Base-by-base conservation (phyloP, 139 green algal species). In the Zygnema cylindricum region DNA sequence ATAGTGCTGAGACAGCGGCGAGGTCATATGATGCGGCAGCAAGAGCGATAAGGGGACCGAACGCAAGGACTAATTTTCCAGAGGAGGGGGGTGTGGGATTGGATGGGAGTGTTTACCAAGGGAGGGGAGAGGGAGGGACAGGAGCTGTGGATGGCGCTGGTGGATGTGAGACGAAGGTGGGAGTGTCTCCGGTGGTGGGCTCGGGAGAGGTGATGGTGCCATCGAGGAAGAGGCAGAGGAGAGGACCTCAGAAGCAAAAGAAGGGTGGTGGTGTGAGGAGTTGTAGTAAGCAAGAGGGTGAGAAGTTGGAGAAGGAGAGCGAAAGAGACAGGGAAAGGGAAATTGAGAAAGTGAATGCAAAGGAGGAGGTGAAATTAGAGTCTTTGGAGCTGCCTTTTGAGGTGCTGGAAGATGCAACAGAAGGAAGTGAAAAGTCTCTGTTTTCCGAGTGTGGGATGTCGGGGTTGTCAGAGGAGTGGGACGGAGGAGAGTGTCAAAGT, bases 11-110 rank as follows among this genome's bases (percentile, higher is more conserved):
- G 82, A 95, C 98, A 85, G 96, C 96, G 35, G 96, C 96, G 0
- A 92, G 94, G 7, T 96, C 96, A 0, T 99, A 99, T 86, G 97
- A 99, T 79, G 91, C 94, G n/a, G 97, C 97, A 2, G 97, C 97
- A 0, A 92, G 96, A 2, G 90, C 93, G 33, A 98, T 98, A 43
- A 90, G 96, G 7, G 96, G 96, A 25, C 91, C 94, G 16, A 88
- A 94, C 43, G 96, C 96, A 0, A 93, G 95, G 55, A 96, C 94
- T 94, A 98, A 98, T 87, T 98, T 98, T 79, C 95, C 94, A 89
- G 21, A 90, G 86, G 92, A 88, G 49, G 49, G 49, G 16, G n/a
- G n/a, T n/a, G 49, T 63, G 7, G 7, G 7, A 25, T 7, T 63
- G 49, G 49, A 63, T 63, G 49, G 49, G 16, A 63, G 16, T 63